Evolutionary conservation across 1,284 basidiomycete genomes (phyloP).

Genomic region (Trichosporon sp.): DNA sequence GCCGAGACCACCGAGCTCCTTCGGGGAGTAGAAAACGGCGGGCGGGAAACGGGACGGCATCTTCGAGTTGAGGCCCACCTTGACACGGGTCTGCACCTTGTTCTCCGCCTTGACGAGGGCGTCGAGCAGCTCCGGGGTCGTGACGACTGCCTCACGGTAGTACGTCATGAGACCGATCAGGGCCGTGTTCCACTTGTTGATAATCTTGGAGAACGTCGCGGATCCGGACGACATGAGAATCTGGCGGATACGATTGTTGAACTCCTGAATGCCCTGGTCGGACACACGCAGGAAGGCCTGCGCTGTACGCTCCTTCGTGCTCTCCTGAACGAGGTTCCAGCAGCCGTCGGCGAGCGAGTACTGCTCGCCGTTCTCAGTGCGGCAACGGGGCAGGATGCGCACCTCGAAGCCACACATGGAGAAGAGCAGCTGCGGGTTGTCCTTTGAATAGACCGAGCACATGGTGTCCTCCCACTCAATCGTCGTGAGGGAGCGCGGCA

Average conservation of each 20-base stretch:
- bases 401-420: conserved; percentile 98
- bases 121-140: conserved; percentile 92
- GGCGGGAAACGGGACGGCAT: conserved; percentile 99
- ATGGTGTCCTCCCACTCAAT: conserved; percentile 99
- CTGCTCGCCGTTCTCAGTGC: conserved; percentile 91
- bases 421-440: conserved; percentile 96
- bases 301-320: conserved; percentile 93
- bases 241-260: conserved; percentile 94
- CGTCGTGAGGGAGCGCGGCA: conserved; percentile 92
- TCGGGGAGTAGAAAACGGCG: conserved; percentile 92
- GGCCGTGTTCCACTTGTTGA: conserved; percentile 98
- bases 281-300: conserved; percentile 97
- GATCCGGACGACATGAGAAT: conserved; percentile 98
- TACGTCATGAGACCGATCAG: conserved; percentile 95
- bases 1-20: conserved; percentile 93
- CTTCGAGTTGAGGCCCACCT: conserved; percentile 97
- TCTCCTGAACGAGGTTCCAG: conserved; percentile 94
- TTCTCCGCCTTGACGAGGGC: conserved; percentile 94
- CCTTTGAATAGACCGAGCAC: conserved; percentile 91
- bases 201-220: conserved; percentile 98
- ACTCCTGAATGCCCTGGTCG: conserved; percentile 91
- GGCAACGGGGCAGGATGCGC: conserved; percentile 80
- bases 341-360: conserved; percentile 95
- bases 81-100: conserved; percentile 98
- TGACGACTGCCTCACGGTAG: conserved; percentile 98